phyloP scores from a whole-genome alignment of 345 rosid species.

The Turritis glabra region DNA sequence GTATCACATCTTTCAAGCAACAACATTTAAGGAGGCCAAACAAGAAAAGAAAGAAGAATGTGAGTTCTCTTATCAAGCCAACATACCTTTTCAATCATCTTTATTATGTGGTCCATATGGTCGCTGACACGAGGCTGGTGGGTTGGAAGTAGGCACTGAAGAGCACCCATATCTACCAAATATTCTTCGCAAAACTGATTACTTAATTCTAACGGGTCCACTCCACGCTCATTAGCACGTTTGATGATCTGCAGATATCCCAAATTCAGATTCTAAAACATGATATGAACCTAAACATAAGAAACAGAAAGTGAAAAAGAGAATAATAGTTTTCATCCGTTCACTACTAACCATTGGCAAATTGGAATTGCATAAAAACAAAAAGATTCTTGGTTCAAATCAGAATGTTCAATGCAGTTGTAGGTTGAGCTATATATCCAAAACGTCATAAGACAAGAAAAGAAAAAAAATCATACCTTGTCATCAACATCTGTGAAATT shows the following conservation, averaged over 20 bases:
- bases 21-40: background rate
- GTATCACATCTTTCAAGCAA: background rate
- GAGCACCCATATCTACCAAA: conserved; percentile 62
- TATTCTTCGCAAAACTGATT: conserved; percentile 73
- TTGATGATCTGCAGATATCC: conserved; percentile 59
- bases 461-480: conserved; percentile 51
- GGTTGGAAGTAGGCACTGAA: conserved; percentile 84
- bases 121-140: conserved; percentile 76
- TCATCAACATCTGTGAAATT: conserved; percentile 96
- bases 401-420: background rate
- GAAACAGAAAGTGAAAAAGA: background rate
- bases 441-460: background rate
- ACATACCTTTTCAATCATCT: conserved; percentile 67
- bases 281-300: background rate
- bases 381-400: background rate
- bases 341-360: background rate
- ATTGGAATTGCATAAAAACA: background rate
- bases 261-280: background rate
- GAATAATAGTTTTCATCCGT: background rate
- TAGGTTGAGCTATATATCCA: background rate
- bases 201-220: conserved; percentile 63
- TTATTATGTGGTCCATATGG: conserved; percentile 74
- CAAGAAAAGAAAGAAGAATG: background rate
- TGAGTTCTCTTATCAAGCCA: conserved; percentile 2
- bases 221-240: conserved; percentile 63